Percentiles rank a stretch among this genome's conserved stretches.
phyloP scores from a whole-genome alignment of 495 filamentous ascomycete species.

The Talaromyces adpressus region DNA sequence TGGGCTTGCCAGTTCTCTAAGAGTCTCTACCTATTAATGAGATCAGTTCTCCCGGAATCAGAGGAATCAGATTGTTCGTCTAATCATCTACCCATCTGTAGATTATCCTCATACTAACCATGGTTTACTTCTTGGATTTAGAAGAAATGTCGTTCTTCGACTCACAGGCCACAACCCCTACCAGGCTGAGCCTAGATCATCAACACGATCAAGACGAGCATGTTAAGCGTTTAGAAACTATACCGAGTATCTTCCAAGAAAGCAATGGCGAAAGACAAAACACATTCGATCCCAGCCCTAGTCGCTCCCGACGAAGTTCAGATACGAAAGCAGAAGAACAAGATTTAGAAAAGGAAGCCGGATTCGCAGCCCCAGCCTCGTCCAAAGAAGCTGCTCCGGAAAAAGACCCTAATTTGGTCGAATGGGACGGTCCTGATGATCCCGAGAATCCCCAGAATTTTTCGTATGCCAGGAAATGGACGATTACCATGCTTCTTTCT shows the following conservation, averaged over 20 bases:
- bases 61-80: background rate
- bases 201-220: background rate
- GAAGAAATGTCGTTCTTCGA: slow-evolving; percentile 2
- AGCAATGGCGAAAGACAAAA: background rate
- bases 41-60: background rate
- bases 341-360: background rate
- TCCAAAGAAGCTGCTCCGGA: slow-evolving; percentile 10
- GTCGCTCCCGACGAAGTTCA: background rate
- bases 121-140: background rate
- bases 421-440: slow-evolving; percentile 48
- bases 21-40: background rate
- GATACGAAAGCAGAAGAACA: background rate
- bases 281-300: background rate
- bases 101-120: background rate
- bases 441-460: slow-evolving; percentile 71
- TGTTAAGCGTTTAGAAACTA: background rate
- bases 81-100: background rate
- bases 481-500: slow-evolving; percentile 56
- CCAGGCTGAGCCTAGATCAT: slow-evolving; percentile 1
- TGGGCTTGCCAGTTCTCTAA: background rate
- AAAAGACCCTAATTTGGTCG: slow-evolving; percentile 36
- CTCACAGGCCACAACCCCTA: slow-evolving; percentile 6
- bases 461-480: slow-evolving; percentile 54
- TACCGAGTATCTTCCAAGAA: background rate
- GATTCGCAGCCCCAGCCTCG: background rate